Base-by-base conservation (phyloP, 257 asterid species). In the Parsonsia alboflavescens region DNA sequence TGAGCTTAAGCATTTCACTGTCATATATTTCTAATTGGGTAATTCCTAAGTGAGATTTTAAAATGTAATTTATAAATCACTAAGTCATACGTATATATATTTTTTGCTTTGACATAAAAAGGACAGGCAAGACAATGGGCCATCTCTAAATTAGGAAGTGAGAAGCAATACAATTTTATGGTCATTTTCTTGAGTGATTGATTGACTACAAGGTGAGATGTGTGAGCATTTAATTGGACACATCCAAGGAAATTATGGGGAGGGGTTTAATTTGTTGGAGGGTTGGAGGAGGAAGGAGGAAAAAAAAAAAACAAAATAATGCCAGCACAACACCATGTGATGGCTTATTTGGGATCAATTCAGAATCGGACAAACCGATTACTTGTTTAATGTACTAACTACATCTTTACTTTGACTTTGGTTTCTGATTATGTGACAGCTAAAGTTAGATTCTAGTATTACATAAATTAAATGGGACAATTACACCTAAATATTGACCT, bases 321-420 rank as follows among this genome's bases (percentile, higher is more conserved):
- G 82, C 82, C 87, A 79, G 86, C 85, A 73, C 75, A 68, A 17
- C 45, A 63, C 73, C 89, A 86, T 84, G 88, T 86, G 84, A 81
- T 75, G 62, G 44, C 75, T 76, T 79, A 50, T 76, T 77, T 33
- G 74, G 80, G 80, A 36, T 77, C 69, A 46, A 11, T 68, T 57
- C 10, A 64, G 57, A 8, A 71, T 66, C 54, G 44, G 72, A 44
- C 72, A 56, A 50, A 82, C 48, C 13, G 36, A 41, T 50, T 64
- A 58, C 63, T 68, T 44, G 16, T 68, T 48, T 50, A 58, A 71
- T 53, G 3, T 33, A 33, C n/a, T n/a, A n/a, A n/a, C n/a, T n/a
- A n/a, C n/a, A 33, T 33, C 3, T 33, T 33, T 33, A 39, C 33
- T 63, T 67, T 33, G 12, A 21, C 15, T 26, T 75, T 71, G 63